Evolutionary conservation across 2,329 filamentous ascomycete genomes (phyloP), one percentile per base, ranked within the genome.

Genomic region (Xylariaceae sp.): DNA sequence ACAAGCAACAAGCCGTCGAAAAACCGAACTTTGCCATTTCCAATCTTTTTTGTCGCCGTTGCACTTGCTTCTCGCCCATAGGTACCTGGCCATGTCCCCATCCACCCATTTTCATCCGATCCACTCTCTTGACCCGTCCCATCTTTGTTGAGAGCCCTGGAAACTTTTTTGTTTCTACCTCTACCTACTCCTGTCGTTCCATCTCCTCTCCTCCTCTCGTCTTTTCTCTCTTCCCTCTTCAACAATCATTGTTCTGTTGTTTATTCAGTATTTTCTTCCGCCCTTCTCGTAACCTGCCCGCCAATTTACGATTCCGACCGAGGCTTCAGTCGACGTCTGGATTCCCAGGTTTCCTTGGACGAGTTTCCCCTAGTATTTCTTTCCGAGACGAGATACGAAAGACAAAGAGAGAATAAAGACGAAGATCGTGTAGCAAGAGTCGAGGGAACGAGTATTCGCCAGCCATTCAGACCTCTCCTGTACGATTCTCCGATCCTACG

Each of bases 21-120:
- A 58, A 64, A 67, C 65, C 64, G 60, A 64, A 15, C 42, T 52
- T 66, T 62, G 59, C 64, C 61, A 61, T 63, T 63, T 63, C 56
- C 59, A 61, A 55, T 61, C 62, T 56, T 62, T 57, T 62, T 56
- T 54, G 54, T 52, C 53, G 53, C 57, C 54, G 54, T 53, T 60
- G 51, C 57, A 58, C 59, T 13, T 13, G 11, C 42, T 45, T 45
- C 42, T 42, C 13, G 9, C 13, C 7, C 9, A 42, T 9, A 58
- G n/a, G 35, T 39, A 51, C 51, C 18, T 39, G 9, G 34, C 23
- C 23, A 30, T 30, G 23, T 30, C 57, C 35, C 37, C 39, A 52
- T 49, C 54, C 49, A 10, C 42, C 30, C 51, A 51, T 44, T 17
- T 23, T 47, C 42, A 48, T 39, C 53, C 18, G 30, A 37, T 45